Evolutionary conservation across 495 filamentous ascomycete genomes (phyloP).

Genomic region (Penicillium coffeae): DNA sequence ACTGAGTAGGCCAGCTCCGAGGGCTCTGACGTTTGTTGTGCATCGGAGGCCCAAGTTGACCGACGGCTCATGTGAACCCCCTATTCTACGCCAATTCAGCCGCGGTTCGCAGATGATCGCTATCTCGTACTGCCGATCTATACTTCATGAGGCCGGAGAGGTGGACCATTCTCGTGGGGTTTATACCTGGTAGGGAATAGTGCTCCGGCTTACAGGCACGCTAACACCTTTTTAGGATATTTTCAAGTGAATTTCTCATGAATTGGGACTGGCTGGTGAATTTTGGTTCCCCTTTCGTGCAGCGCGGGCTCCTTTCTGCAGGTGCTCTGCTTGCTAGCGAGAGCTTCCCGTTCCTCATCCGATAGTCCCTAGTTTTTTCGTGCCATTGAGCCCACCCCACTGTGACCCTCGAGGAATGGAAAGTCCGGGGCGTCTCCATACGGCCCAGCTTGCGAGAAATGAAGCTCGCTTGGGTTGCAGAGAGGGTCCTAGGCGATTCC

Average conservation of each 20-base stretch:
- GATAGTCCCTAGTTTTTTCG: neutral
- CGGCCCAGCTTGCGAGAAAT: neutral
- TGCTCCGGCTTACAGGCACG: slow-evolving; percentile 14
- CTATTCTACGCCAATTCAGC: slow-evolving; percentile 11
- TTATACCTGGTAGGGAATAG: slow-evolving; percentile 12
- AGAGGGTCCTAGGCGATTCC: neutral
- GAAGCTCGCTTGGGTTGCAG: slow-evolving; percentile 3
- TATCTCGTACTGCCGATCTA: slow-evolving; percentile 21
- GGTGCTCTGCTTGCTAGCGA: no score
- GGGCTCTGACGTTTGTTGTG: neutral
- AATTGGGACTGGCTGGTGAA: neutral
- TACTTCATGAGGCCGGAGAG: slow-evolving; percentile 5
- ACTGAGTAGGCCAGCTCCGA: neutral
- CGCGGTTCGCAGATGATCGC: slow-evolving; percentile 27
- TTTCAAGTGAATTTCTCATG: no score
- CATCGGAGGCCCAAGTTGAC: neutral
- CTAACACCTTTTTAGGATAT: slow-evolving; percentile 10
- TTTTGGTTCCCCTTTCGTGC: neutral
- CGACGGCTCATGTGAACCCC: slow-evolving; percentile 7
- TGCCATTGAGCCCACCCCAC: neutral
- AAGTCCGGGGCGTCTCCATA: slow-evolving; percentile 8
- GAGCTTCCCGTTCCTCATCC: neutral
- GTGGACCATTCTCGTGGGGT: slow-evolving; percentile 10
- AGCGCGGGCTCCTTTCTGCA: neutral
- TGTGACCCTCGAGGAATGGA: slow-evolving; percentile 4